Percentiles rank a stretch among this genome's conserved stretches.
These are phyloP conservation scores for Protea cynaroides DNA, from an alignment of 164 flowering plant species.

Conservation along the genomic window DNA sequence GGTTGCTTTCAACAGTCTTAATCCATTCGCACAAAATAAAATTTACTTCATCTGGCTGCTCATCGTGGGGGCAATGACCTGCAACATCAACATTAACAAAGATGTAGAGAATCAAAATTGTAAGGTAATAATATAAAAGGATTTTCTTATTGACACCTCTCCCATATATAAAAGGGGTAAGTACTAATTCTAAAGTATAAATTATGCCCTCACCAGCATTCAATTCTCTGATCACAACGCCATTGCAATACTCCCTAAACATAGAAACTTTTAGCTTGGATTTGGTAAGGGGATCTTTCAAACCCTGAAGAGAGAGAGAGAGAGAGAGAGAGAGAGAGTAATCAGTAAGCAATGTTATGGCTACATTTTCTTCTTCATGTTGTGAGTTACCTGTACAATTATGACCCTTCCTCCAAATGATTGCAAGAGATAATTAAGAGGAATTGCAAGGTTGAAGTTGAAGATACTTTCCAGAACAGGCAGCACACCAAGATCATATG, in stretches of 20 bases:
- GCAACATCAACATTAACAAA: background rate
- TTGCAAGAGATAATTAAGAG: conserved; percentile 53
- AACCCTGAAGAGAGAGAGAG: conserved; percentile 32
- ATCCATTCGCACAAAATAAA: conserved; percentile 47
- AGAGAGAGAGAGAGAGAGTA: background rate
- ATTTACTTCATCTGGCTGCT: conserved; percentile 54
- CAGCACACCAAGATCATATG: conserved; percentile 58
- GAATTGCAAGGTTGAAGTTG: conserved; percentile 52
- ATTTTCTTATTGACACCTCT: too few species aligned
- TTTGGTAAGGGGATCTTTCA: conserved; percentile 60
- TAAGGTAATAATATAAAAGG: background rate
- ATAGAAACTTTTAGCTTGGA: conserved; percentile 39
- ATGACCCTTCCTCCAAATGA: conserved; percentile 35
- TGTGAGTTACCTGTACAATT: conserved; percentile 45
- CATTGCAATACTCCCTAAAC: conserved; percentile 42
- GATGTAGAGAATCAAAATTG: background rate
- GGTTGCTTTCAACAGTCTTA: background rate
- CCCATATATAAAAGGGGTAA: too few species aligned
- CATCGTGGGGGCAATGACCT: conserved; percentile 81
- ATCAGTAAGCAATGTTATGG: background rate
- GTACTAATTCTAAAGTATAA: too few species aligned
- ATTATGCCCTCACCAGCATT: conserved; percentile 43
- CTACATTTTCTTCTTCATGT: background rate
- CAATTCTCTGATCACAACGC: conserved; percentile 34
- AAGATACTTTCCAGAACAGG: conserved; percentile 56